A percentile compares a stretch with the other conserved stretches of the same genome.
Conservation (phyloP, 2,329 filamentous ascomycete species). For the Paecilomyces formosus region DNA sequence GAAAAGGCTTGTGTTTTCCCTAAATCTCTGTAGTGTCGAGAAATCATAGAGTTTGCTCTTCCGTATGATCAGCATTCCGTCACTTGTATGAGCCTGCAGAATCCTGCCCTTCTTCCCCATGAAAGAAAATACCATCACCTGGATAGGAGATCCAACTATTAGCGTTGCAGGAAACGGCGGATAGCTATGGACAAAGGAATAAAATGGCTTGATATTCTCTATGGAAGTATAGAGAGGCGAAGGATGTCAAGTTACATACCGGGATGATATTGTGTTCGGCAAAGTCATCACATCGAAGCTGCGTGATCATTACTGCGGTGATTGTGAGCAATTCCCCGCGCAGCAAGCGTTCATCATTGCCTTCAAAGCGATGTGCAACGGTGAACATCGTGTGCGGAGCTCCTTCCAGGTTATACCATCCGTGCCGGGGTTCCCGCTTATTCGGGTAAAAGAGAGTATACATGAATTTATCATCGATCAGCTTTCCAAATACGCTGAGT, state of each 20-base stretch:
- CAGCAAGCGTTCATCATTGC: background rate
- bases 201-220: too few relatives aligned
- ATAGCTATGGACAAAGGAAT: too few relatives aligned
- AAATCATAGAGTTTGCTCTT: background rate
- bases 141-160: background rate
- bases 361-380: background rate
- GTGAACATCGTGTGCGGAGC: background rate
- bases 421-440: too few relatives aligned
- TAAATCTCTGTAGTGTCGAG: background rate
- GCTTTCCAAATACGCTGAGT: too few relatives aligned
- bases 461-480: too few relatives aligned
- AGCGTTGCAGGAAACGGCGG: too few relatives aligned
- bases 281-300: slow-evolving; percentile 7
- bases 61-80: background rate
- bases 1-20: background rate
- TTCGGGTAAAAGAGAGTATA: too few relatives aligned
- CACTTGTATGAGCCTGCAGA: background rate
- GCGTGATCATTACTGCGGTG: slow-evolving; percentile 10
- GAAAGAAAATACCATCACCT: background rate
- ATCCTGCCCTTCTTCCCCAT: background rate
- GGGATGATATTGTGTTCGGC: slow-evolving; percentile 1
- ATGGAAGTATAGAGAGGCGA: background rate
- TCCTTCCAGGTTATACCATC: too few relatives aligned
- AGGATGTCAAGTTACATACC: background rate
- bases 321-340: background rate